Conservation (phyloP, 2,329 filamentous ascomycete genomes). For the Colletotrichum sp. region DNA sequence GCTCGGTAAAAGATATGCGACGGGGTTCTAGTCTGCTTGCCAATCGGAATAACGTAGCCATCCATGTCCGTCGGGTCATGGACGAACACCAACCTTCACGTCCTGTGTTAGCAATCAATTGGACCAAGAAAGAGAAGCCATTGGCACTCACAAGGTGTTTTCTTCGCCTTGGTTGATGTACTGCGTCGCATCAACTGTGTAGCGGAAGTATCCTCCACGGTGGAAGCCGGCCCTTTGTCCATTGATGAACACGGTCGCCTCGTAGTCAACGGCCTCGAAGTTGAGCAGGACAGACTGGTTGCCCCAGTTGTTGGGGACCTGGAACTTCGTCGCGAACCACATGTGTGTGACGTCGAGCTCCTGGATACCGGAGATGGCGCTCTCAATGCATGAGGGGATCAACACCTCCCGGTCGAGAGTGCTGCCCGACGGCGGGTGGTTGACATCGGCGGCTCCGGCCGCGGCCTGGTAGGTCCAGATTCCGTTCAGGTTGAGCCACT, state of each 20-base stretch:
- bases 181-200: slow-evolving; percentile 63
- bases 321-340: slow-evolving; percentile 58
- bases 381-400: slow-evolving; percentile 49
- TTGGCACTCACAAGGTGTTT: slow-evolving; percentile 58
- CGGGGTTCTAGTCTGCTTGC: slow-evolving; percentile 64
- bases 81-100: slow-evolving; percentile 63
- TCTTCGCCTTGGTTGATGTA: slow-evolving; percentile 41
- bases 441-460: slow-evolving; percentile 18
- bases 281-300: slow-evolving; percentile 52
- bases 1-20: slow-evolving; percentile 74
- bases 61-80: slow-evolving; percentile 69
- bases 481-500: slow-evolving; percentile 64
- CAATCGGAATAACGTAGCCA: slow-evolving; percentile 64
- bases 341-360: slow-evolving; percentile 44
- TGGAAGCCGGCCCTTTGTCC: slow-evolving; percentile 56
- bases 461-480: slow-evolving; percentile 59
- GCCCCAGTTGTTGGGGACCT: slow-evolving; percentile 51
- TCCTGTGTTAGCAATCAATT: neutral
- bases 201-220: slow-evolving; percentile 66
- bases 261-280: slow-evolving; percentile 65
- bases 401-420: slow-evolving; percentile 43
- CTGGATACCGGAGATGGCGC: slow-evolving; percentile 54
- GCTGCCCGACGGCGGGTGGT: slow-evolving; percentile 24
- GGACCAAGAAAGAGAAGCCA: neutral
- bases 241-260: slow-evolving; percentile 64